Evolutionary conservation across 192 early-diverging fungal species (phyloP).

Genomic region (Coemansia sp.): DNA sequence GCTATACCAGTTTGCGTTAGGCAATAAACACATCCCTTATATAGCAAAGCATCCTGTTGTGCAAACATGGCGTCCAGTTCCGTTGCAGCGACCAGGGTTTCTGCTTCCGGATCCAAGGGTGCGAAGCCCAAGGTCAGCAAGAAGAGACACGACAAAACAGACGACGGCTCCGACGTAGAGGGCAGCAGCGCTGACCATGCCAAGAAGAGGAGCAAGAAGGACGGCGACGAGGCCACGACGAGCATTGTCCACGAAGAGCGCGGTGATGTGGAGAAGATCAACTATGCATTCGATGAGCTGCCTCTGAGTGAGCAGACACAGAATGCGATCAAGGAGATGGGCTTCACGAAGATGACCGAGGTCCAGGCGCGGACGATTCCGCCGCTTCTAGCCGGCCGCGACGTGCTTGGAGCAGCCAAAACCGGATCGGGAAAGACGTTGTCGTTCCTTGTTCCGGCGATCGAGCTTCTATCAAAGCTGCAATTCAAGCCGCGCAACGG

Average conservation of each 20-base stretch:
- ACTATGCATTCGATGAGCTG: constrained; percentile 72
- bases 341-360: constrained; percentile 93
- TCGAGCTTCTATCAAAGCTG: constrained; percentile 85
- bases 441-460: constrained; percentile 92
- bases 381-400: constrained; percentile 91
- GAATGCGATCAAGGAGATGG: constrained; percentile 86
- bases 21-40: no score
- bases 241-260: constrained; percentile 1
- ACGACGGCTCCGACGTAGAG: constrained; percentile 7
- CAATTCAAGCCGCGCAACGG: constrained; percentile 98
- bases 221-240: background rate
- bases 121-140: constrained; percentile 10
- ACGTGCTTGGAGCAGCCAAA: constrained; percentile 98
- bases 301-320: constrained; percentile 79
- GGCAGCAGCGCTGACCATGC: constrained; percentile 8
- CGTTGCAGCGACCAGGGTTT: constrained; percentile 1
- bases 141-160: constrained; percentile 9
- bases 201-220: constrained; percentile 9
- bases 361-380: constrained; percentile 96
- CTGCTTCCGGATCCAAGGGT: constrained; percentile 5
- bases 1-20: constrained; percentile 1
- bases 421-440: constrained; percentile 97
- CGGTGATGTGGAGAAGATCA: constrained; percentile 5
- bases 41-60: background rate
- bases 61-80: constrained; percentile 12